Conservation (phyloP, 2,329 filamentous ascomycete genomes). For the Aspergillus arachidicola region DNA sequence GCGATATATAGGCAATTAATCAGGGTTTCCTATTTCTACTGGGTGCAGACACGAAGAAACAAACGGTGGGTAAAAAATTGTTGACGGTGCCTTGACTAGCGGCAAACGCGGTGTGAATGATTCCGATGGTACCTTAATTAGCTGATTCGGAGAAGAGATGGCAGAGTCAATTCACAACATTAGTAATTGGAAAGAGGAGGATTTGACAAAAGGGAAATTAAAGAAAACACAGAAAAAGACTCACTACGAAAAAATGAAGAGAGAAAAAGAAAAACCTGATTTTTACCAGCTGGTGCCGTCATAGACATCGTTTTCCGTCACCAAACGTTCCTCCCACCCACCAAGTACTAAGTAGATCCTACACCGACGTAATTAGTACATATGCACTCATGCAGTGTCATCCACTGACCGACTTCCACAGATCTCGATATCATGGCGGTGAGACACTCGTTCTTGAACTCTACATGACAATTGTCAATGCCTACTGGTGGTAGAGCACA, state of each 20-base stretch:
- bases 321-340: not conserved
- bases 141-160: not conserved
- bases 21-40: not conserved
- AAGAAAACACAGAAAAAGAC: not conserved
- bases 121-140: slow-evolving; percentile 7
- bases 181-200: not conserved
- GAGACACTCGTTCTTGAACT: slow-evolving; percentile 3
- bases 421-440: slow-evolving; percentile 21
- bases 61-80: not conserved
- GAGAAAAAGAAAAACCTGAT: not conserved
- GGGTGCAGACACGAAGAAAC: slow-evolving; percentile 3
- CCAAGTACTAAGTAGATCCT: not conserved
- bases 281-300: not conserved
- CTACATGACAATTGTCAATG: not conserved
- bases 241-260: not conserved
- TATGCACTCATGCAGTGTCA: slow-evolving; percentile 1
- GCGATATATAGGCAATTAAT: not conserved
- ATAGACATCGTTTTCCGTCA: not conserved
- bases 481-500: slow-evolving; percentile 6
- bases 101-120: slow-evolving; percentile 1
- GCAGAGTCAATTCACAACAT: not conserved
- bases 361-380: slow-evolving; percentile 9
- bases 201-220: not conserved
- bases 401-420: slow-evolving; percentile 8
- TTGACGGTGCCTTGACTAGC: slow-evolving; percentile 3